Conservation (phyloP, 345 rosid genomes). For the Cardiospermum halicacabum region DNA sequence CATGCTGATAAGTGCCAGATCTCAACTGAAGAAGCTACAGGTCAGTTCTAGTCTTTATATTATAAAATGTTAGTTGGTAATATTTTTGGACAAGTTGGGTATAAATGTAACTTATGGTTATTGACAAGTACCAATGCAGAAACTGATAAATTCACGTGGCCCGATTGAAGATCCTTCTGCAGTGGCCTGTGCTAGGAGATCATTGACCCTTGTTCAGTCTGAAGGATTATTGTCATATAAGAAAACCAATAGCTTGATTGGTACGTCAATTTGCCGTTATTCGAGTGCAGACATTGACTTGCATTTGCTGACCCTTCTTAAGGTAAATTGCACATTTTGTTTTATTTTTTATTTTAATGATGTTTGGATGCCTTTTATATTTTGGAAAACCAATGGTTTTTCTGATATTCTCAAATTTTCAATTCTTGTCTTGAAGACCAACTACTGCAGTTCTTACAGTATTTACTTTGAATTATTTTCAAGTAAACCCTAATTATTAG, state of each 20-base stretch:
- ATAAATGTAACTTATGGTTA: constrained; percentile 23
- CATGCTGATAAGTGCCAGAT: constrained; percentile 52
- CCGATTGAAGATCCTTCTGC: constrained; percentile 91
- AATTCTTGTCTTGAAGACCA: background rate
- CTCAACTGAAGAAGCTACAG: constrained; percentile 77
- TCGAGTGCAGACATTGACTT: constrained; percentile 63
- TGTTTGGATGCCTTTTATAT: background rate
- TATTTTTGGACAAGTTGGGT: constrained; percentile 12
- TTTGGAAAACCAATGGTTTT: too few relatives aligned
- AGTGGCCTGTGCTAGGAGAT: constrained; percentile 60
- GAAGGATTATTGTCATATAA: constrained; percentile 80
- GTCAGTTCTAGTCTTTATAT: constrained; percentile 40
- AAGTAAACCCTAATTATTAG: background rate
- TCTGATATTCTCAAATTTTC: background rate
- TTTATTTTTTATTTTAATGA: background rate
- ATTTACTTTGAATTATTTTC: background rate
- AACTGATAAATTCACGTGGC: constrained; percentile 60
- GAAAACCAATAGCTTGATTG: constrained; percentile 64
- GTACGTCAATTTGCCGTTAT: constrained; percentile 68
- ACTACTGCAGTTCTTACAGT: background rate
- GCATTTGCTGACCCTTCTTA: constrained; percentile 67
- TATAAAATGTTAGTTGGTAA: constrained; percentile 3
- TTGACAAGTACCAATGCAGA: constrained; percentile 55
- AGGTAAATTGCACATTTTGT: constrained; percentile 36
- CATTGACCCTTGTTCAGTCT: constrained; percentile 58